Conservation (phyloP, 495 filamentous ascomycete genomes). For the Penicillium daleae region DNA sequence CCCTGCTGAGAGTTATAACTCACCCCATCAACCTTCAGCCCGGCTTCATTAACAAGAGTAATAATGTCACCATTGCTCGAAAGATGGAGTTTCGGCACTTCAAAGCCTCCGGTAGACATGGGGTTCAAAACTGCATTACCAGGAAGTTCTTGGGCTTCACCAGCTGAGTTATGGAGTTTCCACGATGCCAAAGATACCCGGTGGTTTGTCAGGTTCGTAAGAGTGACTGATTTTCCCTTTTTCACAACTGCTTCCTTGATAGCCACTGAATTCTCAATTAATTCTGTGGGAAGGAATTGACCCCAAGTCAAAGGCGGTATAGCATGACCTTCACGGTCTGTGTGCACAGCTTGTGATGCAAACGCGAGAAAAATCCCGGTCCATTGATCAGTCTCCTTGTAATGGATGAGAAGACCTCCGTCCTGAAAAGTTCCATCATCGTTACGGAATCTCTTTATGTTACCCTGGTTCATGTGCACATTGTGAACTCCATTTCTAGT, state of each 20-base stretch:
- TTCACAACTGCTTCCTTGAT: constrained; percentile 4
- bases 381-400: constrained; percentile 33
- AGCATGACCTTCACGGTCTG: constrained; percentile 32
- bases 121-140: constrained; percentile 9
- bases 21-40: constrained; percentile 28
- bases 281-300: constrained; percentile 11
- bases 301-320: constrained; percentile 22
- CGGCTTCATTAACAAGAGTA: constrained; percentile 24
- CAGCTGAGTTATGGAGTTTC: constrained; percentile 22
- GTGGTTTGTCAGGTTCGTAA: constrained; percentile 19
- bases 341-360: constrained; percentile 34
- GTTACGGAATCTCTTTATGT: constrained; percentile 16
- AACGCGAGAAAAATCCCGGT: constrained; percentile 42
- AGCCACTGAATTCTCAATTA: background rate
- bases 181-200: constrained; percentile 18
- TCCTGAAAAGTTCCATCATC: constrained; percentile 43
- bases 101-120: constrained; percentile 5
- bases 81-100: constrained; percentile 13
- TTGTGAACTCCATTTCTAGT: constrained; percentile 36
- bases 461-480: constrained; percentile 48
- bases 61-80: constrained; percentile 20
- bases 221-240: constrained; percentile 20
- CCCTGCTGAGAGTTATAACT: constrained; percentile 18
- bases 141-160: constrained; percentile 18
- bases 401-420: constrained; percentile 38